phyloP scores from a whole-genome alignment of 2,329 filamentous ascomycete species.

The Endoconidiophora polonica region DNA sequence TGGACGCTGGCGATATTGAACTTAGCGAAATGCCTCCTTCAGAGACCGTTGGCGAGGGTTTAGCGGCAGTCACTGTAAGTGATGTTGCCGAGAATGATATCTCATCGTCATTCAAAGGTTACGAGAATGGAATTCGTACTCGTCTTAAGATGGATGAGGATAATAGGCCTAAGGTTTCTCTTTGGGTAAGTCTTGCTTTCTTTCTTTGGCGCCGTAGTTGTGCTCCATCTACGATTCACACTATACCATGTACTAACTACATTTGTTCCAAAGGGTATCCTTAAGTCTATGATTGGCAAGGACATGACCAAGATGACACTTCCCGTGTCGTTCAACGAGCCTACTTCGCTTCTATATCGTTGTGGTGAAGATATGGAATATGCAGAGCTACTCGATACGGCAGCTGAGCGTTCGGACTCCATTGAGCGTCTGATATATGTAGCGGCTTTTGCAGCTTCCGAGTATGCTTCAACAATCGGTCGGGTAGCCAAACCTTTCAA shows the following conservation, averaged over 20 bases:
- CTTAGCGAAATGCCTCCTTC: conserved; percentile 49
- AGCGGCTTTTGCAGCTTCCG: conserved; percentile 85
- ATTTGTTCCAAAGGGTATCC: conserved; percentile 48
- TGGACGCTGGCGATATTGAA: conserved; percentile 83
- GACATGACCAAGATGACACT: conserved; percentile 99
- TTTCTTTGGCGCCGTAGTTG: background rate
- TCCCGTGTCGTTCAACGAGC: conserved; percentile 96
- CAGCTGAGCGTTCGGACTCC: conserved; percentile 69
- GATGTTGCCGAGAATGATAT: conserved; percentile 40
- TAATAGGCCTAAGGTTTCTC: conserved; percentile 78
- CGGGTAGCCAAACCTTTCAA: conserved; percentile 98
- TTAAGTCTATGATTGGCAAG: conserved; percentile 99
- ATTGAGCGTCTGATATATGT: conserved; percentile 89
- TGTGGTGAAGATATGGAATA: conserved; percentile 98
- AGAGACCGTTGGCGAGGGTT: conserved; percentile 25
- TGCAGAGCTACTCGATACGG: conserved; percentile 75
- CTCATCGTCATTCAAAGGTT: conserved; percentile 65
- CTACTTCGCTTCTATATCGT: conserved; percentile 84
- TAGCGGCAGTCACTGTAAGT: conserved; percentile 23
- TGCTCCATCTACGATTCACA: background rate
- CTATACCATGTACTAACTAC: background rate
- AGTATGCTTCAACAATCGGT: conserved; percentile 92
- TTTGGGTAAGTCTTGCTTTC: conserved; percentile 56
- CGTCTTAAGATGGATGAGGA: conserved; percentile 81
- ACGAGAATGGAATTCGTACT: conserved; percentile 71